phyloP scores from a whole-genome alignment of 2,329 filamentous ascomycete species.

The Stachybotrys chartarum region DNA sequence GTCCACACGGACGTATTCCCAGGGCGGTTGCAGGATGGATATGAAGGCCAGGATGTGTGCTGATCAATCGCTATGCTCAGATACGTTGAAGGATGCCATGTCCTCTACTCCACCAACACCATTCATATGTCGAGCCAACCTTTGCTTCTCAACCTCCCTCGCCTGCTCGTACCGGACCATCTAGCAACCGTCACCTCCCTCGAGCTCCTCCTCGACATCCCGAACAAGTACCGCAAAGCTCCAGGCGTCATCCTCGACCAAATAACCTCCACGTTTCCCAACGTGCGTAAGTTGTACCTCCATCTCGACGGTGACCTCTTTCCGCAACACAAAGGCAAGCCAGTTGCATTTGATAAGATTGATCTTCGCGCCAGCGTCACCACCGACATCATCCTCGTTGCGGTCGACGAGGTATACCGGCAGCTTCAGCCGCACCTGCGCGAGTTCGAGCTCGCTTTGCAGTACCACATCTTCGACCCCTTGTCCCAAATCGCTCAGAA shows the following conservation, averaged over 20 bases:
- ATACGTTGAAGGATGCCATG: not conserved
- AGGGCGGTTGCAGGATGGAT: too few species aligned
- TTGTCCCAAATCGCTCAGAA: not conserved
- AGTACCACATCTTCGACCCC: not conserved
- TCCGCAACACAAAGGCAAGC: not conserved
- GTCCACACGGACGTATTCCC: too few species aligned
- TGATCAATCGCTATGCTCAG: not conserved
- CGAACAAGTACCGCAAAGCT: not conserved
- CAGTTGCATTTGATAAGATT: not conserved
- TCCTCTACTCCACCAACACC: not conserved
- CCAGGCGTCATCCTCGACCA: not conserved
- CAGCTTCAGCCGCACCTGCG: not conserved
- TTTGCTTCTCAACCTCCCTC: not conserved
- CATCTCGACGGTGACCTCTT: not conserved
- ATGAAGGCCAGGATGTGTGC: not conserved
- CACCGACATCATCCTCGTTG: not conserved
- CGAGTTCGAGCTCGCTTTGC: not conserved
- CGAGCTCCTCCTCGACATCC: not conserved
- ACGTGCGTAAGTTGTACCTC: not conserved
- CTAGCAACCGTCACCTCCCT: not conserved
- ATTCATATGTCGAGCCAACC: not conserved
- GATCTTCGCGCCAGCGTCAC: too few species aligned
- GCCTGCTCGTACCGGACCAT: not conserved
- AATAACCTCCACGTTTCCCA: not conserved
- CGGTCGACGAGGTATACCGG: not conserved